Percentiles rank a stretch among this genome's conserved stretches.
Evolutionary conservation across 257 asterid species (phyloP).

Genomic region (Striga asiatica): DNA sequence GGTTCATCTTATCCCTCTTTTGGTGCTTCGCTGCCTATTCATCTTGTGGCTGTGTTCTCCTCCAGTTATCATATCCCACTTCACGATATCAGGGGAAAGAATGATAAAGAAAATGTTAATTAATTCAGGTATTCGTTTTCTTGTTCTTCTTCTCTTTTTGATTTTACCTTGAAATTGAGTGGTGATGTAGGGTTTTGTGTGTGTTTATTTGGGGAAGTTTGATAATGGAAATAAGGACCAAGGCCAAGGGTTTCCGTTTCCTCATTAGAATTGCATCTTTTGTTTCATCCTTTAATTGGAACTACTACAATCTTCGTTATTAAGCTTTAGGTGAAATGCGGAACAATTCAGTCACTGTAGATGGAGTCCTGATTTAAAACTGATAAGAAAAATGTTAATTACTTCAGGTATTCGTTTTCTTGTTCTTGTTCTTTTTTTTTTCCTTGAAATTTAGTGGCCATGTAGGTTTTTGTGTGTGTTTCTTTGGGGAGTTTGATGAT

Average conservation of each 20-base stretch:
- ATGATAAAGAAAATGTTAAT: background rate
- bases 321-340: background rate
- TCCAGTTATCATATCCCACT: conserved; percentile 23
- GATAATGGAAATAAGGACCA: too few species aligned
- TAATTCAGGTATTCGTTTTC: background rate
- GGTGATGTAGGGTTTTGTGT: background rate
- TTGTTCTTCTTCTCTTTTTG: background rate
- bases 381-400: background rate
- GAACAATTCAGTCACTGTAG: background rate
- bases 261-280: background rate
- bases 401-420: background rate
- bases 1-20: conserved; percentile 36
- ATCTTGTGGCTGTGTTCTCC: conserved; percentile 47
- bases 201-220: background rate
- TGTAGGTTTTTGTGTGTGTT: background rate
- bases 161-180: background rate
- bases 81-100: background rate
- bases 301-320: background rate
- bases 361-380: background rate
- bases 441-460: background rate
- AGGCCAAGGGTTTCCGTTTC: too few species aligned
- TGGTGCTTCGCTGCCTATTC: conserved; percentile 34
- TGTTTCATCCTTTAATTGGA: background rate
- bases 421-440: background rate
- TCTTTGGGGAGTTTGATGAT: background rate